Evolutionary conservation across 352 stramenopile genomes (phyloP).

Genomic region (Pythium dissotocum): DNA sequence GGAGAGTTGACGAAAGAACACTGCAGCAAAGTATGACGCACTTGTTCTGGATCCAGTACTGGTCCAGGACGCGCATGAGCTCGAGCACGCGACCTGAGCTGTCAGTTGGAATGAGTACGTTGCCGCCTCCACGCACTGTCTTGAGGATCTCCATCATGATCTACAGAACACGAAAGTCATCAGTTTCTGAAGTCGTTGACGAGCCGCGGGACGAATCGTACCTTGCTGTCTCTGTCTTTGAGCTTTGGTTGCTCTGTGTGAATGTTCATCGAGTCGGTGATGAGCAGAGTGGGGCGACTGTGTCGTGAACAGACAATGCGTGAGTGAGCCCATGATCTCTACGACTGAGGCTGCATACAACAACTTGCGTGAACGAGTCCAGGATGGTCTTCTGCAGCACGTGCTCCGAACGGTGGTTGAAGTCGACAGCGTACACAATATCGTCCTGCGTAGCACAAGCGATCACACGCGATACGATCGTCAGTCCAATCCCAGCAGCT

Average conservation of each 20-base stretch:
- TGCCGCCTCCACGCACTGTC: constrained; percentile 90
- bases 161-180: constrained; percentile 27
- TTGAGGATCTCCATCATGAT: constrained; percentile 94
- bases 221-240: constrained; percentile 86
- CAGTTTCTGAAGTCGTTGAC: neutral
- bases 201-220: constrained; percentile 11
- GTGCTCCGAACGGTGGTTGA: constrained; percentile 95
- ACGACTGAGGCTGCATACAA: neutral
- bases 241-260: constrained; percentile 86
- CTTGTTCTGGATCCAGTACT: constrained; percentile 96
- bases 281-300: constrained; percentile 82
- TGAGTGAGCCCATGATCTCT: neutral
- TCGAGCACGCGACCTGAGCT: constrained; percentile 94
- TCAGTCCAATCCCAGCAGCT: neutral
- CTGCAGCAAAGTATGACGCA: constrained; percentile 31
- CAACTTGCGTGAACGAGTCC: constrained; percentile 88
- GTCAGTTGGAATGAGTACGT: constrained; percentile 95
- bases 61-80: constrained; percentile 93
- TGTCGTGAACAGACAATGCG: constrained; percentile 10
- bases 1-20: neutral
- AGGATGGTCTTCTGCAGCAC: constrained; percentile 94
- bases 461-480: constrained; percentile 5
- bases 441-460: constrained; percentile 60
- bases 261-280: constrained; percentile 89
- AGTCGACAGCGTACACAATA: constrained; percentile 92